A percentile compares a stretch with the other conserved stretches of the same genome.
Conservation (phyloP, 768 basidiomycete species). For the Tulasnella sp. region DNA sequence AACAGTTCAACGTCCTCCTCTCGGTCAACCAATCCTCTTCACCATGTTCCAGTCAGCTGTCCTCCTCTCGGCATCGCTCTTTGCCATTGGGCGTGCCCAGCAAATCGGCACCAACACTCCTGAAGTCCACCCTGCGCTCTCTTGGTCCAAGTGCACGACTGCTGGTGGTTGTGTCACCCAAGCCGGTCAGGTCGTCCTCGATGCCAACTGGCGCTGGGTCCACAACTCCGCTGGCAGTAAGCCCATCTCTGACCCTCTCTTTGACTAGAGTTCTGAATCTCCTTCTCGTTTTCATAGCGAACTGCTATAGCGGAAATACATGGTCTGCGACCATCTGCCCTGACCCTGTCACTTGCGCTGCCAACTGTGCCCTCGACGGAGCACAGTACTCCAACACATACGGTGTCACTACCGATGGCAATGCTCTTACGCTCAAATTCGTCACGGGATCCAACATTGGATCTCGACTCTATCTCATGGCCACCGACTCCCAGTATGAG, state of each 20-base stretch:
- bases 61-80: conserved; percentile 12
- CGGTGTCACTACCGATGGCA: conserved; percentile 16
- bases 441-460: conserved; percentile 15
- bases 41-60: background rate
- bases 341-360: conserved; percentile 38
- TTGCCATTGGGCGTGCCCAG: conserved; percentile 25
- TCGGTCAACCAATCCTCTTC: background rate
- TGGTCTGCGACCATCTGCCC: conserved; percentile 45
- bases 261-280: too few relatives aligned
- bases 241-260: too few relatives aligned
- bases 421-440: conserved; percentile 18
- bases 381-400: conserved; percentile 18
- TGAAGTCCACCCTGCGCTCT: conserved; percentile 41
- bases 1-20: too few relatives aligned
- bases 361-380: conserved; percentile 30
- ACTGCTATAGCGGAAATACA: conserved; percentile 45
- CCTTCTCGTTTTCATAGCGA: too few relatives aligned
- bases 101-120: conserved; percentile 40
- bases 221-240: conserved; percentile 26
- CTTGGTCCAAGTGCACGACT: conserved; percentile 38
- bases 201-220: conserved; percentile 22
- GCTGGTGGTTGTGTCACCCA: conserved; percentile 21
- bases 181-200: conserved; percentile 6
- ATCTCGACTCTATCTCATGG: conserved; percentile 39
- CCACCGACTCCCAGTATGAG: conserved; percentile 33